These are phyloP conservation scores for Stentor coeruleus DNA, from an alignment of 73 alveolate genomes.

Conservation along the genomic window DNA sequence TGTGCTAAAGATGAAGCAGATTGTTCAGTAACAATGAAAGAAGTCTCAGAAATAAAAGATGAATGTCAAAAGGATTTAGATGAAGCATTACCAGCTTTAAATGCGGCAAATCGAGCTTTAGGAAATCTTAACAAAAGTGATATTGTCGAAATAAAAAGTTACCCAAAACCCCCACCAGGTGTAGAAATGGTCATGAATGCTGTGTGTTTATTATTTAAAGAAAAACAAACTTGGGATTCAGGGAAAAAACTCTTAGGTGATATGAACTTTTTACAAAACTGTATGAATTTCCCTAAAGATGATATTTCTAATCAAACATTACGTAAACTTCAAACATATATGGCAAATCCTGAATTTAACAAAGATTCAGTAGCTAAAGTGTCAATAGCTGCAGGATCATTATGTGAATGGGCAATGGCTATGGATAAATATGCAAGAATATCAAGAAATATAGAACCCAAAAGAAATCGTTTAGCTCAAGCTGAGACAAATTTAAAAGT, in stretches of 20 bases:
- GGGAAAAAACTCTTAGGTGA: constrained; percentile 85
- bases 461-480: constrained; percentile 87
- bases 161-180: constrained; percentile 95
- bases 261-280: constrained; percentile 66
- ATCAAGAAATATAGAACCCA: constrained; percentile 91
- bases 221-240: constrained; percentile 80
- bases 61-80: constrained; percentile 70
- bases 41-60: constrained; percentile 49
- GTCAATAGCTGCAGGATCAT: constrained; percentile 72
- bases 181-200: constrained; percentile 92
- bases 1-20: constrained; percentile 94
- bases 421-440: constrained; percentile 86
- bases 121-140: constrained; percentile 94
- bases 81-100: constrained; percentile 96
- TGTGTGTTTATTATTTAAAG: constrained; percentile 83
- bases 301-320: constrained; percentile 59
- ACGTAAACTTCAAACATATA: constrained; percentile 64
- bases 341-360: constrained; percentile 63
- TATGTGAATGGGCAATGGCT: constrained; percentile 85
- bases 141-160: constrained; percentile 96
- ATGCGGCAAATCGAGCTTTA: constrained; percentile 95
- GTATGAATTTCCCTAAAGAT: constrained; percentile 79
- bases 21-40: constrained; percentile 65
- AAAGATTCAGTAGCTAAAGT: constrained; percentile 61
- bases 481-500: constrained; percentile 85